A percentile compares a stretch with the other conserved stretches of the same genome.
phyloP scores from a whole-genome alignment of 2,329 filamentous ascomycete genomes.

The Pseudogymnoascus sp. region DNA sequence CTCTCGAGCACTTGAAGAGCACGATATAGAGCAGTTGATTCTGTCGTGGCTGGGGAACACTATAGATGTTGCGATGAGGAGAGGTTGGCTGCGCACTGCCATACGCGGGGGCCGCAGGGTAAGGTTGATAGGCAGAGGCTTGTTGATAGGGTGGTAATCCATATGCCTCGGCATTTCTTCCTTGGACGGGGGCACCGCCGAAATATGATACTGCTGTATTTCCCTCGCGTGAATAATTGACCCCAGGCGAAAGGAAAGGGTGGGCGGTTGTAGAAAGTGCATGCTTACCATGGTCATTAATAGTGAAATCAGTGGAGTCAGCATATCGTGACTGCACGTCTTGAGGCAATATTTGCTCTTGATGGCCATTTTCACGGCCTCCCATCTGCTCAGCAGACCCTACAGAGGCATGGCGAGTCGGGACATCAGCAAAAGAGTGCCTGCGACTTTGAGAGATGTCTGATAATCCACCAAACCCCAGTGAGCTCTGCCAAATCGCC shows the following conservation, averaged over 20 bases:
- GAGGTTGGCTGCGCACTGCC: slow-evolving; percentile 42
- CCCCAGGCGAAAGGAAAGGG: neutral
- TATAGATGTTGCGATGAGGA: slow-evolving; percentile 55
- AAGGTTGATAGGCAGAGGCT: slow-evolving; percentile 15
- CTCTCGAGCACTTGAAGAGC: slow-evolving; percentile 90
- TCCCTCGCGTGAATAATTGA: slow-evolving; percentile 18
- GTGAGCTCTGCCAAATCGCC: slow-evolving; percentile 63
- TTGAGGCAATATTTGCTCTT: slow-evolving; percentile 25
- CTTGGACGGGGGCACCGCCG: slow-evolving; percentile 22
- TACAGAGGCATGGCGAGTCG: slow-evolving; percentile 56
- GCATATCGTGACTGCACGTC: slow-evolving; percentile 26
- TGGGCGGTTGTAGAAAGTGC: slow-evolving; percentile 13
- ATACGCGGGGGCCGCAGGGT: slow-evolving; percentile 21
- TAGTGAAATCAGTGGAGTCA: slow-evolving; percentile 22
- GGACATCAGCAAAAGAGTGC: slow-evolving; percentile 70
- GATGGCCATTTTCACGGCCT: slow-evolving; percentile 11
- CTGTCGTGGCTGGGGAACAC: slow-evolving; percentile 52
- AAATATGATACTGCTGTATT: slow-evolving; percentile 28
- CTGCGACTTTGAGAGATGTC: slow-evolving; percentile 67
- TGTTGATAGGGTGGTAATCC: slow-evolving; percentile 19
- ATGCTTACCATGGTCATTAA: slow-evolving; percentile 30
- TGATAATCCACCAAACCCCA: slow-evolving; percentile 54
- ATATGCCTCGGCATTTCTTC: slow-evolving; percentile 21
- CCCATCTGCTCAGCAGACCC: slow-evolving; percentile 44
- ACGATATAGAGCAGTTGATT: slow-evolving; percentile 79